Percentiles rank a stretch among this genome's conserved stretches.
phyloP scores from a whole-genome alignment of 768 basidiomycete species.

The Phlebiopsis gigantea region DNA sequence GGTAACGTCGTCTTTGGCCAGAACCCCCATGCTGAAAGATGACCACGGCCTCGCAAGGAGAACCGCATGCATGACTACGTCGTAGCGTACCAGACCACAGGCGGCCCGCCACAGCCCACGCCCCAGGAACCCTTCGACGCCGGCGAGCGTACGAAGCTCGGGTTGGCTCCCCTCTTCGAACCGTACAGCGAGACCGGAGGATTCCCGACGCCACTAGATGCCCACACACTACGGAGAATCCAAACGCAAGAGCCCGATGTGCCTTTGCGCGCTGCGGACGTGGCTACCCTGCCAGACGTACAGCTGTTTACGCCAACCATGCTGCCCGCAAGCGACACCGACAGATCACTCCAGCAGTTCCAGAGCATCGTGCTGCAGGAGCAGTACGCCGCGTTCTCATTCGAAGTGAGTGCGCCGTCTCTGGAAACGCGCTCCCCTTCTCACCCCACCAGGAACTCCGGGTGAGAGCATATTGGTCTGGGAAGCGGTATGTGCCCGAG shows the following conservation, averaged over 20 bases:
- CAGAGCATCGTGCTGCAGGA: constrained; percentile 6
- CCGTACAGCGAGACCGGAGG: constrained; percentile 27
- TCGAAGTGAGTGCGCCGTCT: not conserved
- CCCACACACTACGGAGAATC: not conserved
- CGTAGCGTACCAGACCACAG: constrained; percentile 39
- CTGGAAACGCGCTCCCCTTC: not conserved
- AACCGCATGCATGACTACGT: constrained; percentile 51
- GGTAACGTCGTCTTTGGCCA: constrained; percentile 10
- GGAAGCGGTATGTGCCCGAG: constrained; percentile 7
- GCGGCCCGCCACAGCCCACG: constrained; percentile 42
- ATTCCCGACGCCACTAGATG: not conserved
- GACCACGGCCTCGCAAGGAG: constrained; percentile 35
- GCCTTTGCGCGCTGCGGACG: not conserved
- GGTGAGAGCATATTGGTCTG: constrained; percentile 4
- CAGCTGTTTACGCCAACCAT: constrained; percentile 6
- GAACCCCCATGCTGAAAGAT: constrained; percentile 1
- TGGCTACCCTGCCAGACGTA: constrained; percentile 4
- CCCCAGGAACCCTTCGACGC: constrained; percentile 43
- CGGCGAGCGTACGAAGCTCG: constrained; percentile 36
- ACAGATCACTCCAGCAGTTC: constrained; percentile 1
- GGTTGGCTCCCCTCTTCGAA: constrained; percentile 47
- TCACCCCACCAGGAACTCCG: constrained; percentile 6
- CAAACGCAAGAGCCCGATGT: not conserved
- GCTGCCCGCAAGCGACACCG: not conserved
- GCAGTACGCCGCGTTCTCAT: constrained; percentile 3